Percentiles rank a stretch among this genome's conserved stretches.
Evolutionary conservation across 768 basidiomycete genomes (phyloP).

Genomic region (Suillus occidentalis): DNA sequence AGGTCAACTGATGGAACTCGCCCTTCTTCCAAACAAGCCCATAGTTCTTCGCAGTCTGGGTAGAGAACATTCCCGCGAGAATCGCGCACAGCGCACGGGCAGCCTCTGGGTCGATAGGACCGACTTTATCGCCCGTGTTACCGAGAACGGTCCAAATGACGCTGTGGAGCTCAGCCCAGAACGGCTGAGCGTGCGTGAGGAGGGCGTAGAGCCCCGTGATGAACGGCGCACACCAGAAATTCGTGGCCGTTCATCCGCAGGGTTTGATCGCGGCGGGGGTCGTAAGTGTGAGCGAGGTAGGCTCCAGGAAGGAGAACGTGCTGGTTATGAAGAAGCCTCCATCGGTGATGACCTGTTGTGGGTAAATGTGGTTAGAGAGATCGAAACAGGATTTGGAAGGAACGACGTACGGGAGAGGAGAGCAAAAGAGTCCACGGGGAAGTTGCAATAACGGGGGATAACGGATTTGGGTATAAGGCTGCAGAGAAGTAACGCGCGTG

Average conservation of each 20-base stretch:
- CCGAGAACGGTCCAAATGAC: conserved; percentile 51
- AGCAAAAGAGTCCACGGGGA: conserved; percentile 80
- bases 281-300: conserved; percentile 62
- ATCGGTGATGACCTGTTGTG: conserved; percentile 63
- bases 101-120: conserved; percentile 57
- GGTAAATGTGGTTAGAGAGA: neutral
- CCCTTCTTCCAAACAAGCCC: conserved; percentile 23
- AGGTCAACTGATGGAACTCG: conserved; percentile 8
- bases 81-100: conserved; percentile 76
- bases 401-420: conserved; percentile 62
- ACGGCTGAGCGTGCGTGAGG: conserved; percentile 85
- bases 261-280: conserved; percentile 80
- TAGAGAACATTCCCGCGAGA: conserved; percentile 58
- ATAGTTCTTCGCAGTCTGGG: conserved; percentile 68
- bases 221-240: conserved; percentile 83
- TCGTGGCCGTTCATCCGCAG: conserved; percentile 83
- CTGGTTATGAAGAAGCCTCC: conserved; percentile 80
- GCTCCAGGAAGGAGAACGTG: conserved; percentile 72
- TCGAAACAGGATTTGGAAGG: neutral
- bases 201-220: conserved; percentile 77
- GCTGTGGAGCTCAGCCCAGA: conserved; percentile 64
- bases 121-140: conserved; percentile 30
- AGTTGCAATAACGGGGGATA: conserved; percentile 47
- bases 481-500: conserved; percentile 77
- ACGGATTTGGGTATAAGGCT: conserved; percentile 73